phyloP scores from a whole-genome alignment of 768 basidiomycete species.

The Termitomyces heimii region DNA sequence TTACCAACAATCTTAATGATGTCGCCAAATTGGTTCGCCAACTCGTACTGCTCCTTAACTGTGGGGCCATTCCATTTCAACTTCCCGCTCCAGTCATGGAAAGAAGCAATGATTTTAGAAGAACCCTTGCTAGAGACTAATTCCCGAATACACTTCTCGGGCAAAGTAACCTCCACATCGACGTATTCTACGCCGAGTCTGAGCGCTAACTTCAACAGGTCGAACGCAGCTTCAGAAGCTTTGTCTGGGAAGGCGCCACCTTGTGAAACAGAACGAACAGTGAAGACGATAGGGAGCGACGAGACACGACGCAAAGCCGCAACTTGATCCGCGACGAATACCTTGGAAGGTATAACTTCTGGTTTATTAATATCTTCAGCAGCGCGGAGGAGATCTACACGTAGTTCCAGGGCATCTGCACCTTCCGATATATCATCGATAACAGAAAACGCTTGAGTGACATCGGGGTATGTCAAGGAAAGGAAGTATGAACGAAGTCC shows the following conservation, averaged over 20 bases:
- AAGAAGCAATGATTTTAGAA: constrained; percentile 85
- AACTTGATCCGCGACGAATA: constrained; percentile 79
- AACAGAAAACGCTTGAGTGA: constrained; percentile 59
- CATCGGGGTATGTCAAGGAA: constrained; percentile 86
- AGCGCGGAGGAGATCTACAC: constrained; percentile 80
- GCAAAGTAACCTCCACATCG: constrained; percentile 83
- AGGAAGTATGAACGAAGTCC: constrained; percentile 86
- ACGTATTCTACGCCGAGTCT: constrained; percentile 88
- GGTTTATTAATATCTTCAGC: constrained; percentile 38
- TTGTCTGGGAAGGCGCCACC: constrained; percentile 89
- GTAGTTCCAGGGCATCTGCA: constrained; percentile 89
- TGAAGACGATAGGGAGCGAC: constrained; percentile 85
- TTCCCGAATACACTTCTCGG: constrained; percentile 52
- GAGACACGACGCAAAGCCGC: constrained; percentile 72
- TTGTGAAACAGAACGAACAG: constrained; percentile 81
- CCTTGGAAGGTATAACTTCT: constrained; percentile 53
- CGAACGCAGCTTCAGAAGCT: constrained; percentile 63
- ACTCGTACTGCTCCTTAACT: constrained; percentile 63
- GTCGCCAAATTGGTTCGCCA: constrained; percentile 69
- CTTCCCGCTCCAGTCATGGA: constrained; percentile 89
- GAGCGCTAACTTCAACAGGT: constrained; percentile 72
- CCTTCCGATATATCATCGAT: constrained; percentile 76
- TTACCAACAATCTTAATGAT: constrained; percentile 92
- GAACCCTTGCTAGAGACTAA: constrained; percentile 58
- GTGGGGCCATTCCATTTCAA: constrained; percentile 72